phyloP scores from a whole-genome alignment of 2,329 filamentous ascomycete genomes.

The Paramyrothecium sp. region DNA sequence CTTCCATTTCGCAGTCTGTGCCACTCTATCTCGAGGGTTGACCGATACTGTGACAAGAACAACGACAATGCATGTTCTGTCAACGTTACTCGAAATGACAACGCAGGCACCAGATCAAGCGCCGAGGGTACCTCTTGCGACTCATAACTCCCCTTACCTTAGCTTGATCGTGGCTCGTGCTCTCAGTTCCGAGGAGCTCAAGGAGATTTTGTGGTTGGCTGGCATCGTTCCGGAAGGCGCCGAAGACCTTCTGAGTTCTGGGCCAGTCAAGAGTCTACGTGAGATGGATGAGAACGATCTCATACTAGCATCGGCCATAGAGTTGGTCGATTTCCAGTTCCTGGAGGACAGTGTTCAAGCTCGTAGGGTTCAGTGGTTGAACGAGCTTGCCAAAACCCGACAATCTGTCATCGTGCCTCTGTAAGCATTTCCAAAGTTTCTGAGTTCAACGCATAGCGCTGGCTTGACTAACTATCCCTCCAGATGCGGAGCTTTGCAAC shows the following conservation, averaged over 20 bases:
- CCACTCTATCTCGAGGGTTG: slow-evolving; percentile 62
- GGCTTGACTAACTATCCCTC: slow-evolving; percentile 9
- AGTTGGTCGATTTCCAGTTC: slow-evolving; percentile 64
- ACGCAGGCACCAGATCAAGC: slow-evolving; percentile 6
- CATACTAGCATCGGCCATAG: slow-evolving; percentile 61
- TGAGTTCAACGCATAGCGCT: slow-evolving; percentile 3
- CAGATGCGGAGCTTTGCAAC: slow-evolving; percentile 55
- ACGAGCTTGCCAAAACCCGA: slow-evolving; percentile 51
- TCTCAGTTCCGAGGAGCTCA: slow-evolving; percentile 56
- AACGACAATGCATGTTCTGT: slow-evolving; percentile 58
- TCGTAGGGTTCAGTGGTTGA: slow-evolving; percentile 58
- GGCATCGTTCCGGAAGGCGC: slow-evolving; percentile 46
- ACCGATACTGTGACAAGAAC: slow-evolving; percentile 60
- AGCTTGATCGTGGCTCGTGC: slow-evolving; percentile 58
- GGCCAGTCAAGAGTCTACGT: slow-evolving; percentile 29
- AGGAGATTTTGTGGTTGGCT: slow-evolving; percentile 61
- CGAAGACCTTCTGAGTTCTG: slow-evolving; percentile 16
- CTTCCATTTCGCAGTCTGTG: slow-evolving; percentile 67
- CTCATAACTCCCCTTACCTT: slow-evolving; percentile 54
- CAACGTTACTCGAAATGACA: slow-evolving; percentile 53
- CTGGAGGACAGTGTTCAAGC: slow-evolving; percentile 63
- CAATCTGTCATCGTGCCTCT: slow-evolving; percentile 57
- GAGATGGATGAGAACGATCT: slow-evolving; percentile 60
- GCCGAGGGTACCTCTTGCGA: slow-evolving; percentile 11
- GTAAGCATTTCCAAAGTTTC: slow-evolving; percentile 37